phyloP scores from a whole-genome alignment of 805 yeast species.

The Yamadazyma olivae region DNA sequence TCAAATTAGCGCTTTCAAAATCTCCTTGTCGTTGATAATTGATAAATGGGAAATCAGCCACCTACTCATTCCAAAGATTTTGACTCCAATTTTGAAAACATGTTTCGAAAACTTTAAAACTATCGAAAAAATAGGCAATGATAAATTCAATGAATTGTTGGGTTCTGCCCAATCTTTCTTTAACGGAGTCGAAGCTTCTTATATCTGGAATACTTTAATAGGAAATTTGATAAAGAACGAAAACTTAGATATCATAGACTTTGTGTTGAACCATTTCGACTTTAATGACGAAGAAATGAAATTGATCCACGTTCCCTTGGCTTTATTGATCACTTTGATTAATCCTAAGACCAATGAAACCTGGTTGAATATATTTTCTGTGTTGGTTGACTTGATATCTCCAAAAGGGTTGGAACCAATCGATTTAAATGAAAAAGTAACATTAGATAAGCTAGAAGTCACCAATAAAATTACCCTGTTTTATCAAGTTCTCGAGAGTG shows the following conservation, averaged over 20 bases:
- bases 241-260: constrained; percentile 50
- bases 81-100: constrained; percentile 60
- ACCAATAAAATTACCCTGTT: constrained; percentile 1
- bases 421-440: background rate
- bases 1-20: constrained; percentile 53
- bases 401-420: constrained; percentile 47
- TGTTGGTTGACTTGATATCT: constrained; percentile 55
- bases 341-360: constrained; percentile 11
- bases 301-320: constrained; percentile 69
- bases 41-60: constrained; percentile 96
- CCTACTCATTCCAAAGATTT: constrained; percentile 62
- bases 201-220: constrained; percentile 68
- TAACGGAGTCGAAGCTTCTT: constrained; percentile 79
- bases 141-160: constrained; percentile 23
- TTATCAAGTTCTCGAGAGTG: constrained; percentile 2
- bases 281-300: constrained; percentile 87
- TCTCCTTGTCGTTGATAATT: constrained; percentile 66
- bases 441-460: background rate
- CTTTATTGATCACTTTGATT: constrained; percentile 48
- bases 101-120: constrained; percentile 29
- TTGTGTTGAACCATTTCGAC: constrained; percentile 62
- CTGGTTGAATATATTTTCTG: constrained; percentile 41
- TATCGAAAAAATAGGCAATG: constrained; percentile 26
- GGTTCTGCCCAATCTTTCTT: constrained; percentile 62
- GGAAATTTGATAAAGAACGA: constrained; percentile 32